Evolutionary conservation across 1,139 yeast species (phyloP).

Genomic region (Candida gigantensis): DNA sequence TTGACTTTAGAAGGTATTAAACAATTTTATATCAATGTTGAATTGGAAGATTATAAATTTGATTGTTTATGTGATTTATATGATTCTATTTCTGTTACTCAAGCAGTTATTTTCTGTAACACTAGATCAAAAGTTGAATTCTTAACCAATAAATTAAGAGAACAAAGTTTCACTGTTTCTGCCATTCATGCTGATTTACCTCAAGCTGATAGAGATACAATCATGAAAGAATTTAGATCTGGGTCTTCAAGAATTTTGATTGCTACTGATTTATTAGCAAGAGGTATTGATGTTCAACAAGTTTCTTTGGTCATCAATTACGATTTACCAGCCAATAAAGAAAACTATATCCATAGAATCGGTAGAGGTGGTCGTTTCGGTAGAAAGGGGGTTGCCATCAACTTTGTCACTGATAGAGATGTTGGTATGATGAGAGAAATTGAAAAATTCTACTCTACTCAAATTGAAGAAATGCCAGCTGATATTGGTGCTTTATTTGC

Average conservation of each 20-base stretch:
- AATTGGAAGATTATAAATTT: constrained; percentile 88
- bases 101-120: constrained; percentile 99
- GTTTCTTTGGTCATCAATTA: constrained; percentile 97
- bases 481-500: constrained; percentile 81
- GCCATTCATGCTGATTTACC: constrained; percentile 98
- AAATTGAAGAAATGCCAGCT: constrained; percentile 97
- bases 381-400: constrained; percentile 99
- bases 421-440: constrained; percentile 95
- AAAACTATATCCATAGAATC: constrained; percentile 98
- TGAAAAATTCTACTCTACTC: constrained; percentile 97
- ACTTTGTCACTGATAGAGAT: constrained; percentile 90
- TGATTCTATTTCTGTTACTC: constrained; percentile 97
- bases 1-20: constrained; percentile 97
- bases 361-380: constrained; percentile 99
- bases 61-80: constrained; percentile 96
- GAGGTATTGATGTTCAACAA: constrained; percentile 99
- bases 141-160: constrained; percentile 84
- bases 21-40: constrained; percentile 94
- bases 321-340: constrained; percentile 96
- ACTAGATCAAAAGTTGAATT: constrained; percentile 96
- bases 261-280: constrained; percentile 96
- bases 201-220: constrained; percentile 95
- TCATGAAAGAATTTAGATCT: constrained; percentile 98
- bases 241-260: constrained; percentile 97
- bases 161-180: constrained; percentile 89